Evolutionary conservation across 257 asterid genomes (phyloP).

Genomic region (Henckelia pumila): DNA sequence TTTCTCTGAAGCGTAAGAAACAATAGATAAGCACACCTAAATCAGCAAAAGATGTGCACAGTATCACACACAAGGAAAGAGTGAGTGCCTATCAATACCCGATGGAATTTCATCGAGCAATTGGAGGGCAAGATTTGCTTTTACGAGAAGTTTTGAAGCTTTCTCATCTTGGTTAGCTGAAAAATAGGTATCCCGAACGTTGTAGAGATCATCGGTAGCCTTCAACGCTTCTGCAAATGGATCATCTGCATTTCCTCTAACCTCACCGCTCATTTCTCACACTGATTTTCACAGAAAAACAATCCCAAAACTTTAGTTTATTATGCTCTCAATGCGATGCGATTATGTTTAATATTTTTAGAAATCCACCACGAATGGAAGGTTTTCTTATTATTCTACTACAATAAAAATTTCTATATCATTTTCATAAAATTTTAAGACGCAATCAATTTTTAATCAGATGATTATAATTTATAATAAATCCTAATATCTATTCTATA

Average conservation of each 20-base stretch:
- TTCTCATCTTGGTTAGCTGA: slow-evolving; percentile 56
- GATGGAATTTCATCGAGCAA: slow-evolving; percentile 64
- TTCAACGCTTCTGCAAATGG: slow-evolving; percentile 49
- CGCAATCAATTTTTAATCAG: no score
- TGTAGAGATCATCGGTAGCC: slow-evolving; percentile 58
- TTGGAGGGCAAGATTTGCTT: slow-evolving; percentile 50
- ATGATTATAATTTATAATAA: no score
- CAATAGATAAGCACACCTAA: slow-evolving; percentile 4
- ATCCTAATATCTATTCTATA: no score
- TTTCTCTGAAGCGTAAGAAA: slow-evolving; percentile 48
- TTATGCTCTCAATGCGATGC: background rate
- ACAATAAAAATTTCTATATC: no score
- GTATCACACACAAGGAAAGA: slow-evolving; percentile 8
- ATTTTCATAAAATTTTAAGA: no score
- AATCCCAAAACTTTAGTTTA: no score
- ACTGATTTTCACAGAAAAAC: background rate
- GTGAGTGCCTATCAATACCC: slow-evolving; percentile 30
- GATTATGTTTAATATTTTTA: no score
- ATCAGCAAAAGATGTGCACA: background rate
- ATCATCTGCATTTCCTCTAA: slow-evolving; percentile 39
- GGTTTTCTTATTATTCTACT: no score
- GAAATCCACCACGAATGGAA: no score
- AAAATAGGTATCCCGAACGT: slow-evolving; percentile 54
- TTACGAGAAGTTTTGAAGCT: slow-evolving; percentile 41
- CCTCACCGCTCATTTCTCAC: slow-evolving; percentile 38